phyloP scores from a whole-genome alignment of 306 rosid genomes.

The Medicago ruthenica region DNA sequence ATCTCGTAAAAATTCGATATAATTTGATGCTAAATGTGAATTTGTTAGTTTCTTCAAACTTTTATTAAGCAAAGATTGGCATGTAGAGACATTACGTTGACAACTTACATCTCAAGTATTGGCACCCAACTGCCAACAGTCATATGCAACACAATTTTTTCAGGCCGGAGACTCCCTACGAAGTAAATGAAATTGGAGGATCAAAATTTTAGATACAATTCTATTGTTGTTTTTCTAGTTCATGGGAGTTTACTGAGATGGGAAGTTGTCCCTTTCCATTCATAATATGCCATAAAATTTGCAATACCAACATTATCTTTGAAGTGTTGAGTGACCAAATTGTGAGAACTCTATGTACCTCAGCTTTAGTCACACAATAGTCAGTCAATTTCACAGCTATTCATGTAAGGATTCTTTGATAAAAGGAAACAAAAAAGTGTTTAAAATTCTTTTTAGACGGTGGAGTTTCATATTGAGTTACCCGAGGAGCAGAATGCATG shows the following conservation, averaged over 20 bases:
- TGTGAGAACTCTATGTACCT: not conserved
- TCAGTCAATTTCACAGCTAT: not conserved
- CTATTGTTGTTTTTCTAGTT: not conserved
- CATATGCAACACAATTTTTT: too few species aligned
- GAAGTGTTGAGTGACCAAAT: not conserved
- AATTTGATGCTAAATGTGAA: not conserved
- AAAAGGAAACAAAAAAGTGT: slow-evolving; percentile 12
- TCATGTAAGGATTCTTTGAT: slow-evolving; percentile 14
- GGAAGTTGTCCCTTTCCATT: not conserved
- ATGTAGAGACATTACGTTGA: too few species aligned
- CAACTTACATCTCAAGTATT: too few species aligned
- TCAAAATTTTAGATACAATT: not conserved
- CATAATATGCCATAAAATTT: not conserved
- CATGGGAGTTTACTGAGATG: slow-evolving; percentile 2
- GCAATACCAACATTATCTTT: not conserved
- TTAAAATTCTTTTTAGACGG: not conserved
- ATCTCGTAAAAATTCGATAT: not conserved
- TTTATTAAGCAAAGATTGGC: too few species aligned
- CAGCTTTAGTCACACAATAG: not conserved
- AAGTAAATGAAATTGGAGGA: not conserved
- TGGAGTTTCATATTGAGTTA: slow-evolving; percentile 8
- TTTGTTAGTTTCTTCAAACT: not conserved
- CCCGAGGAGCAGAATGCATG: slow-evolving; percentile 42
- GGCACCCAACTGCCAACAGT: too few species aligned
- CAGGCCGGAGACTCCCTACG: not conserved